phyloP scores from a whole-genome alignment of 441 rosid genomes.

The Omphalea diandra region DNA sequence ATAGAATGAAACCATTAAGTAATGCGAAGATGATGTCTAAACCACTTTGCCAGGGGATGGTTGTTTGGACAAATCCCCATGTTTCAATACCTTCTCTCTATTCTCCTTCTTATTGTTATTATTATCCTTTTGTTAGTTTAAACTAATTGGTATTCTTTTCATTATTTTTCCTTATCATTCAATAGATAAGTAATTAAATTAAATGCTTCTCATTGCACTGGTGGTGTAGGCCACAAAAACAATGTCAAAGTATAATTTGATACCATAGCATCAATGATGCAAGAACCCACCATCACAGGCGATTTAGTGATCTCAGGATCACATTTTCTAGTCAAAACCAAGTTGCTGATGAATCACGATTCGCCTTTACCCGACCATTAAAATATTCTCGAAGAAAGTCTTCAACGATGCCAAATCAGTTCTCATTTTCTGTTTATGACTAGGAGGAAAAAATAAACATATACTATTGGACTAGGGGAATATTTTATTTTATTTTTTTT shows the following conservation, averaged over 20 bases:
- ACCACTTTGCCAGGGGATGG: too few species aligned
- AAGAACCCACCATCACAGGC: not conserved
- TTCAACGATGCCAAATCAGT: not conserved
- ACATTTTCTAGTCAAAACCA: constrained; percentile 15
- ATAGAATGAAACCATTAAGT: too few species aligned
- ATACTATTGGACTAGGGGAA: not conserved
- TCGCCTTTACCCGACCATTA: constrained; percentile 2
- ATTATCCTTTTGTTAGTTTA: not conserved
- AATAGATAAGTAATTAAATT: not conserved
- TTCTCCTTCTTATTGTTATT: not conserved
- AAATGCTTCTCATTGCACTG: not conserved
- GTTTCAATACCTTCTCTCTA: not conserved
- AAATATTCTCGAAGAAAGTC: not conserved
- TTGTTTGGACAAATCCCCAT: not conserved
- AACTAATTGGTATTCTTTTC: not conserved
- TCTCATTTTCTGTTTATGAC: not conserved
- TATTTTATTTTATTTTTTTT: not conserved
- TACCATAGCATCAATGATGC: not conserved
- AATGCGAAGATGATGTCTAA: too few species aligned
- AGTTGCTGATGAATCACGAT: not conserved
- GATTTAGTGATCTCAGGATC: not conserved
- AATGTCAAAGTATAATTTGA: not conserved
- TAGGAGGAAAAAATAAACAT: not conserved
- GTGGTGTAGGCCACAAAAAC: not conserved
- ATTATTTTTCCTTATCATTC: not conserved